Percentiles rank a stretch among this genome's conserved stretches.
These are phyloP conservation scores for Globisporangium yorkense DNA, from an alignment of 352 stramenopile species.

Conservation along the genomic window DNA sequence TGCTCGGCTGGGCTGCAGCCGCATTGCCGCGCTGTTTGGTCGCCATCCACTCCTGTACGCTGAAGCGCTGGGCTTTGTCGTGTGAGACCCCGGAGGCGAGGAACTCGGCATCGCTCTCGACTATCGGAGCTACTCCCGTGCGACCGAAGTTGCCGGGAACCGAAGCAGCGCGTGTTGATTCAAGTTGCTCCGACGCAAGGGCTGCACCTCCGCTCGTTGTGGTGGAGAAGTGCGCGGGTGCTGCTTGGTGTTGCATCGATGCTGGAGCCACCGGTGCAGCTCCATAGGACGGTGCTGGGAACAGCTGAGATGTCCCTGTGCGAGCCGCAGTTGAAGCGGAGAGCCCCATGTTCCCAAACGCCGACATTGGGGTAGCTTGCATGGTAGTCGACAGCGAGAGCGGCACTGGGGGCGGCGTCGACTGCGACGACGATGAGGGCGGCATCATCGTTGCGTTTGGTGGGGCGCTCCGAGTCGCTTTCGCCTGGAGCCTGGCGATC, in stretches of 20 bases:
- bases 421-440: not conserved
- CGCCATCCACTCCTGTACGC: slow-evolving; percentile 73
- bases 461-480: slow-evolving; percentile 6
- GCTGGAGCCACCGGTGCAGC: not conserved
- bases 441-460: not conserved
- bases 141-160: not conserved
- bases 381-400: not conserved
- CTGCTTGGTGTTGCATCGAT: not conserved
- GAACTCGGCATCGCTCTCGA: slow-evolving; percentile 44
- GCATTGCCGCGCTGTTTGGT: slow-evolving; percentile 38
- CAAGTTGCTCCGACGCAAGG: not conserved
- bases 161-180: not conserved
- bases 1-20: slow-evolving; percentile 20
- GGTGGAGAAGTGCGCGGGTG: not conserved
- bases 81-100: slow-evolving; percentile 58
- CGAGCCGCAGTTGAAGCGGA: not conserved
- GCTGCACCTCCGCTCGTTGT: not conserved
- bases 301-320: not conserved
- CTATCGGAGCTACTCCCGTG: slow-evolving; percentile 8
- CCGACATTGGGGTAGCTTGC: slow-evolving; percentile 4
- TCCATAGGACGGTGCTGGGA: not conserved
- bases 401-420: not conserved
- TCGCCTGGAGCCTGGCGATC: slow-evolving; percentile 60
- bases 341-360: not conserved
- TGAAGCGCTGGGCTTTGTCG: slow-evolving; percentile 53